These are phyloP conservation scores for Excoecaria agallocha DNA, from an alignment of 345 rosid genomes.

Conservation along the genomic window DNA sequence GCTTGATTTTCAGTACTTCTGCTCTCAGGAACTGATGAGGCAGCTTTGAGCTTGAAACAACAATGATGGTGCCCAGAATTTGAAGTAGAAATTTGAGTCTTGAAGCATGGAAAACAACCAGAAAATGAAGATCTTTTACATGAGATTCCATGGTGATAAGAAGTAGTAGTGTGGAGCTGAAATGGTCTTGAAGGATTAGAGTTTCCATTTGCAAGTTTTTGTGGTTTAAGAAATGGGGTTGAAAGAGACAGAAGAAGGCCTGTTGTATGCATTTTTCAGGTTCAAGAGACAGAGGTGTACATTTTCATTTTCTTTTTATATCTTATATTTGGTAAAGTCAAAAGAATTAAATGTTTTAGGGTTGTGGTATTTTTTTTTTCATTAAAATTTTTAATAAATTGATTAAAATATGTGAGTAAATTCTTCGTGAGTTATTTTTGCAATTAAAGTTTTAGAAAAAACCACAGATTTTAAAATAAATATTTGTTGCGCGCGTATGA, in stretches of 20 bases:
- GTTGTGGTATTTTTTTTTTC: no score
- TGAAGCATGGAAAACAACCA: conserved; percentile 7
- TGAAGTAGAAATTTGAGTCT: conserved; percentile 12
- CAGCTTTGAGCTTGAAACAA: conserved; percentile 39
- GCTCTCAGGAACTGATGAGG: conserved; percentile 41
- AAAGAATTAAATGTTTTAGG: no score
- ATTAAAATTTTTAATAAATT: no score
- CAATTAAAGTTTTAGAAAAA: no score
- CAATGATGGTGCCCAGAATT: conserved; percentile 6
- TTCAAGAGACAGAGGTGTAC: not conserved
- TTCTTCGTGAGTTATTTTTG: no score
- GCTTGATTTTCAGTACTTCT: conserved; percentile 20
- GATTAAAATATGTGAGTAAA: no score
- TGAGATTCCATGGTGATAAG: conserved; percentile 7
- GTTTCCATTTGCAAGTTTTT: not conserved
- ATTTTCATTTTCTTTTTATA: no score
- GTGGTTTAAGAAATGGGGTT: conserved; percentile 25
- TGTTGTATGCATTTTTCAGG: conserved; percentile 31
- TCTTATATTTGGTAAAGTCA: no score
- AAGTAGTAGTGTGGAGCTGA: not conserved
- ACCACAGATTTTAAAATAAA: no score
- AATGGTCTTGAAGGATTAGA: conserved; percentile 17
- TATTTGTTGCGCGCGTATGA: no score
- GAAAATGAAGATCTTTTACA: conserved; percentile 4
- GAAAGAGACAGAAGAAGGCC: conserved; percentile 26